Percentiles rank a stretch among this genome's conserved stretches.
phyloP scores from a whole-genome alignment of 2,329 filamentous ascomycete genomes.

The Aureobasidium zeae region DNA sequence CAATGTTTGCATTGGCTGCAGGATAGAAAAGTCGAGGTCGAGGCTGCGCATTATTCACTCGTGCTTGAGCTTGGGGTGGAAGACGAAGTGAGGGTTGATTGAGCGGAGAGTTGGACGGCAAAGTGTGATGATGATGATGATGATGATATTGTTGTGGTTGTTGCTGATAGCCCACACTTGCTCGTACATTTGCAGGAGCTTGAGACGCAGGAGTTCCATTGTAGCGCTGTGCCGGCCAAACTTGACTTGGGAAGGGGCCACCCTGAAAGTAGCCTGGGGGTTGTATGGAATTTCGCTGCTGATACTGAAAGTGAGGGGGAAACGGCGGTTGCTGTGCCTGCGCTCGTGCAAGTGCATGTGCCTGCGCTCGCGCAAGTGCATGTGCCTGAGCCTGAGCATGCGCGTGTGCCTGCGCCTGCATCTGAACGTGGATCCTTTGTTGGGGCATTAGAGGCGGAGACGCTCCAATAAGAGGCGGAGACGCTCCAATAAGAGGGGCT shows the following conservation, averaged over 20 bases:
- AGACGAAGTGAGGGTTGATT: neutral
- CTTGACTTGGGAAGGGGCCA: neutral
- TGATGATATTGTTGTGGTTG: slow-evolving; percentile 3
- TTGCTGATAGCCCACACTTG: slow-evolving; percentile 1
- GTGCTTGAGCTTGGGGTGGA: neutral
- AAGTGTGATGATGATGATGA: neutral
- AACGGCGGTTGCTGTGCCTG: neutral
- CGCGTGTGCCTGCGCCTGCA: neutral
- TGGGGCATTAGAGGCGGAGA: too few relatives aligned
- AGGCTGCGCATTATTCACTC: neutral
- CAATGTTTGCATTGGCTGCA: neutral
- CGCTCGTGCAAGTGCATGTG: neutral
- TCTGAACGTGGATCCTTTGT: neutral
- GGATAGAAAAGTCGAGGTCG: slow-evolving; percentile 4
- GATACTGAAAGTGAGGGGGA: neutral
- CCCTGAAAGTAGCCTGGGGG: neutral
- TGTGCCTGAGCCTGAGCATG: slow-evolving; percentile 1
- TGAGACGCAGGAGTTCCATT: neutral
- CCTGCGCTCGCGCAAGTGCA: neutral
- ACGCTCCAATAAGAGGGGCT: too few relatives aligned
- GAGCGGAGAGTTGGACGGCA: neutral
- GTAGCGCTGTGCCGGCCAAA: neutral
- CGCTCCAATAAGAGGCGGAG: too few relatives aligned
- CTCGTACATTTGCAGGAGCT: neutral
- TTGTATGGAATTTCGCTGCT: neutral